Conservation (phyloP, 768 basidiomycete genomes). For the Hemileccinum rubropunctum region DNA sequence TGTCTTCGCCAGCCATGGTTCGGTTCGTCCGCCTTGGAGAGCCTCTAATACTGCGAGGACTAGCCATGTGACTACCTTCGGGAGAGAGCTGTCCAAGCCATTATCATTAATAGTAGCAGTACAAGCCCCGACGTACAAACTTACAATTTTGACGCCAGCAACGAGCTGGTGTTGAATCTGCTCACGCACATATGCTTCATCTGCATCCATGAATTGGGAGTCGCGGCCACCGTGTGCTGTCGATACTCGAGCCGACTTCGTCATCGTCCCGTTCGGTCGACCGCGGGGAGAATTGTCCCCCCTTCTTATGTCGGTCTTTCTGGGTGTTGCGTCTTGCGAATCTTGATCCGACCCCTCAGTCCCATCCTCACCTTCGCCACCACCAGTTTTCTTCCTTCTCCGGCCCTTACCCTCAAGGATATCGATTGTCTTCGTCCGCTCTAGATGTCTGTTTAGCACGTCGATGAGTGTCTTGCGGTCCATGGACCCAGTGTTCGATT, state of each 20-base stretch:
- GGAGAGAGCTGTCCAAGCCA: slow-evolving; percentile 53
- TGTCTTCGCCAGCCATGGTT: slow-evolving; percentile 32
- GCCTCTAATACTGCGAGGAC: slow-evolving; percentile 65
- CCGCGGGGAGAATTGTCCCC: slow-evolving; percentile 28
- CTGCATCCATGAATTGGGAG: slow-evolving; percentile 90
- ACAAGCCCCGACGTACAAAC: slow-evolving; percentile 20
- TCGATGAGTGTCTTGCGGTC: slow-evolving; percentile 81
- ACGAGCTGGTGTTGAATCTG: slow-evolving; percentile 86
- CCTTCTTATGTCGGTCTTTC: slow-evolving; percentile 47
- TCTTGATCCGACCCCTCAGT: slow-evolving; percentile 45
- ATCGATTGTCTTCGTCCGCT: slow-evolving; percentile 79
- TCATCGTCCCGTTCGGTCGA: slow-evolving; percentile 24
- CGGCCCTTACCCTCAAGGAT: slow-evolving; percentile 74
- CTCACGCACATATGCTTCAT: slow-evolving; percentile 76
- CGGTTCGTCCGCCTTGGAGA: slow-evolving; percentile 59
- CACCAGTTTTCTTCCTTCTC: slow-evolving; percentile 25
- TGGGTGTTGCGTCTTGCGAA: slow-evolving; percentile 56
- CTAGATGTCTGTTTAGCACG: slow-evolving; percentile 75
- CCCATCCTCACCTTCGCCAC: slow-evolving; percentile 33
- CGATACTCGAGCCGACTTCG: slow-evolving; percentile 38
- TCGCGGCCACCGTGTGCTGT: slow-evolving; percentile 49
- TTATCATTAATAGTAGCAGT: slow-evolving; percentile 14
- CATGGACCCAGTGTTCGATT: slow-evolving; percentile 57
- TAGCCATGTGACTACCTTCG: slow-evolving; percentile 55
- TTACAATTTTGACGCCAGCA: slow-evolving; percentile 68